phyloP scores from a whole-genome alignment of 202 grass and related monocot genomes.

The Schoenoplectus triqueter region DNA sequence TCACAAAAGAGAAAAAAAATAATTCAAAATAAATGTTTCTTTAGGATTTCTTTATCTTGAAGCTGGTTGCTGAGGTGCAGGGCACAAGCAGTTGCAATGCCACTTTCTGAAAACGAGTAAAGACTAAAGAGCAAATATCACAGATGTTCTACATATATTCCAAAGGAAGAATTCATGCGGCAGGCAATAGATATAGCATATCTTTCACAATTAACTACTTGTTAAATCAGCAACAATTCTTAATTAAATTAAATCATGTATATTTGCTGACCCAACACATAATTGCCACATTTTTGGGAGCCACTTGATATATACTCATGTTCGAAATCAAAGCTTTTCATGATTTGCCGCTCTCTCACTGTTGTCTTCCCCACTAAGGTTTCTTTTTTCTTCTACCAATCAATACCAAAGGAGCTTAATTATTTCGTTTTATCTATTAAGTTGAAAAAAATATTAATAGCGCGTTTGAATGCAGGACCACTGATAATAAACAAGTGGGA shows the following conservation, averaged over 20 bases:
- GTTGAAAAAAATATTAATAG: background rate
- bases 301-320: background rate
- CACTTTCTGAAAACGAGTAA: conserved; percentile 36
- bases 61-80: conserved; percentile 31
- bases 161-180: background rate
- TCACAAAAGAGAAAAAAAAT: background rate
- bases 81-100: conserved; percentile 32
- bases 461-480: background rate
- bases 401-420: background rate
- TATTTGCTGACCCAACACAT: background rate
- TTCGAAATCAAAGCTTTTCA: conserved; percentile 14
- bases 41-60: conserved; percentile 21
- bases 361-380: conserved; percentile 28
- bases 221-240: background rate
- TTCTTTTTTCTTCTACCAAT: conserved; percentile 21
- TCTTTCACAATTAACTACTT: background rate
- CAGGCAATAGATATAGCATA: background rate
- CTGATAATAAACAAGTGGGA: background rate
- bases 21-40: conserved; percentile 20
- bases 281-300: background rate
- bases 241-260: background rate
- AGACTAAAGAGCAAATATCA: background rate
- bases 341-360: conserved; percentile 16
- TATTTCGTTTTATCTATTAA: background rate
- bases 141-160: background rate